Base-by-base conservation (phyloP, 1,284 basidiomycete genomes). In the Sporisorium iseilematis-ciliati region DNA sequence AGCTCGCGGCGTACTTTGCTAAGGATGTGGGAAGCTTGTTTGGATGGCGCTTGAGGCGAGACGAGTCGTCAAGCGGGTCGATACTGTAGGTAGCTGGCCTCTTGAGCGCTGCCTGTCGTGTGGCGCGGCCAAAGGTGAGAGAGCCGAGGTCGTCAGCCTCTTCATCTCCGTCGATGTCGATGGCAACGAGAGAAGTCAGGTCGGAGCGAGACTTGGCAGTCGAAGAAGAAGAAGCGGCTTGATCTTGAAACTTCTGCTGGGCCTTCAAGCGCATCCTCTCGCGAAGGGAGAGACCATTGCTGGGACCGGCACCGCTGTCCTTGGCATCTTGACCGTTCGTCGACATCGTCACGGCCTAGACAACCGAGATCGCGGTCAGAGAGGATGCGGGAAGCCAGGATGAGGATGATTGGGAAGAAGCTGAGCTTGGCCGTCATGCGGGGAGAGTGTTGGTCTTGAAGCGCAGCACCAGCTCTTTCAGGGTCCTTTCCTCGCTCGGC, bases 81-180 rank as follows among this genome's bases (percentile, higher is more conserved):
- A 74, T 74, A 43, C 55, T 65, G 53, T 74, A 74, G 20, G 50
- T 62, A 0, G 53, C 55, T 2, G 71, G 71, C 12, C 65, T 38
- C 12, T 68, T 60, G 57, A 67, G 70, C 21, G 70, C 70, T 16
- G 70, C 71, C 33, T 65, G 57, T n/a, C 71, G 65, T 31, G 65
- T 56, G 21, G 41, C 12, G 12, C 65, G 63, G 29, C 52, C 56
- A 2, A 72, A 56, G 1, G 41, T 62, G 41, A 72, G 63, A 8
- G 63, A 65, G 35, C 59, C 69, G 23, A 72, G 69, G 38, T 46
- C 51, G 18, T 72, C 69, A 14, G 63, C 56, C 33, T 66, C 69
- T n/a, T 66, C 56, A 41, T 68, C 61, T 25, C 51, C 43, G 2
- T 51, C 42, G 25, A 43, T n/a, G n/a, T 54, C 41, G 26, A 40